Base-by-base conservation (phyloP, 2,329 filamentous ascomycete genomes). In the Phialophora verrucosa region DNA sequence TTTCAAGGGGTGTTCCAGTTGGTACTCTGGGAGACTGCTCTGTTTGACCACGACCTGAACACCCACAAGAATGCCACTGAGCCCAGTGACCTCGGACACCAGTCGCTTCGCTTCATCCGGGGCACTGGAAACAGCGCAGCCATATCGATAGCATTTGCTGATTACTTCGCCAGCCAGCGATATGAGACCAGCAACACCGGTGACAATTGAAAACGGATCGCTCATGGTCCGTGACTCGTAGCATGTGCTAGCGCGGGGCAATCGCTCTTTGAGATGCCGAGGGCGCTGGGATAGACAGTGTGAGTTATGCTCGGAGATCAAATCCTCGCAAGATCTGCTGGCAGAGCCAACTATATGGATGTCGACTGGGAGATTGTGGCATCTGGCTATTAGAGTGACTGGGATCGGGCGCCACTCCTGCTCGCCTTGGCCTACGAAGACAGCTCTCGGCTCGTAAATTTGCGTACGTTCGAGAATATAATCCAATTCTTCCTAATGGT, bases 141-240 rank as follows among this genome's bases (percentile, higher is more conserved):
- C 68, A 62, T 69, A 69, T 5, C 65, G 56, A 55, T 69, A 69
- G 53, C 68, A 69, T 59, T 65, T 59, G 14, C 59, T 60, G 42
- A 69, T 63, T 5, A 65, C 60, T 31, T 38, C 27, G 23, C 59
- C 68, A 14, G 68, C 59, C 14, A 69, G 59, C 12, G 62, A 32
- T 20, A 67, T 32, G 25, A 69, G 49, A 8, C 77, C 76, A 1
- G 73, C 73, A 20, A 71, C 71, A 47, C 74, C 74, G 42, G 70
- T 74, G 17, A 73, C 70, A 42, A 77, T 71, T 1, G 74, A 72
- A 12, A 76, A 65, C 25, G 73, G 73, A 58, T 75, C 74, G 55
- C 64, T 64, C 73, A 76, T 75, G 29, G 35, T 55, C 17, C 10
- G 14, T 8, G 47, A 14, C 23, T n/a, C 17, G 2, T 3, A 35